These are phyloP conservation scores for Hippophae rhamnoides DNA, from an alignment of 306 rosid species.

Conservation along the genomic window DNA sequence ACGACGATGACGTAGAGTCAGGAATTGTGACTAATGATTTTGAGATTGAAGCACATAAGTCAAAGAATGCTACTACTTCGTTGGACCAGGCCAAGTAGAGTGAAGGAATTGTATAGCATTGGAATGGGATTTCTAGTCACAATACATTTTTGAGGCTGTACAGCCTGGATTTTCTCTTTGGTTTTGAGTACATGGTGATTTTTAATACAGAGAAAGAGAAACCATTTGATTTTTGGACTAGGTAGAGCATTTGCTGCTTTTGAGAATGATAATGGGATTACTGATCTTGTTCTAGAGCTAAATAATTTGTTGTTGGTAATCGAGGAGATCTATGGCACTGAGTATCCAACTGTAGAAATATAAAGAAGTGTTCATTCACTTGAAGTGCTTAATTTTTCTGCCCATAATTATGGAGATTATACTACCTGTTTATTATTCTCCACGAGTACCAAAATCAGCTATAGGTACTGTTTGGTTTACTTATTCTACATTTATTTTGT, in stretches of 20 bases:
- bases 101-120: conserved; percentile 18
- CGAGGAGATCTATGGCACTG: neutral
- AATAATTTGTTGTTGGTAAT: conserved; percentile 2
- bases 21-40: conserved; percentile 26
- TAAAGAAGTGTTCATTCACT: conserved; percentile 3
- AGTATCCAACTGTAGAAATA: conserved; percentile 11
- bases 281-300: neutral
- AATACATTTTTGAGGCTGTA: conserved; percentile 6
- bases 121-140: conserved; percentile 10
- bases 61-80: conserved; percentile 30
- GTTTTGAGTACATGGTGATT: no score
- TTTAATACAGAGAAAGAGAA: no score
- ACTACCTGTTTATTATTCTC: conserved; percentile 14
- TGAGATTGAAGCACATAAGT: conserved; percentile 28
- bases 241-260: neutral
- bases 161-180: neutral
- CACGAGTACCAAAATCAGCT: conserved; percentile 8
- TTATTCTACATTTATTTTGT: conserved; percentile 1
- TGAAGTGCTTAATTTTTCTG: conserved; percentile 10
- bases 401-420: conserved; percentile 5
- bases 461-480: conserved; percentile 4
- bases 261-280: neutral
- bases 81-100: conserved; percentile 37
- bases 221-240: no score
- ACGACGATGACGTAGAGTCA: conserved; percentile 47